Percentiles rank a stretch among this genome's conserved stretches.
Evolutionary conservation across 495 filamentous ascomycete species (phyloP).

Genomic region (Xanthoparmelia taractica): DNA sequence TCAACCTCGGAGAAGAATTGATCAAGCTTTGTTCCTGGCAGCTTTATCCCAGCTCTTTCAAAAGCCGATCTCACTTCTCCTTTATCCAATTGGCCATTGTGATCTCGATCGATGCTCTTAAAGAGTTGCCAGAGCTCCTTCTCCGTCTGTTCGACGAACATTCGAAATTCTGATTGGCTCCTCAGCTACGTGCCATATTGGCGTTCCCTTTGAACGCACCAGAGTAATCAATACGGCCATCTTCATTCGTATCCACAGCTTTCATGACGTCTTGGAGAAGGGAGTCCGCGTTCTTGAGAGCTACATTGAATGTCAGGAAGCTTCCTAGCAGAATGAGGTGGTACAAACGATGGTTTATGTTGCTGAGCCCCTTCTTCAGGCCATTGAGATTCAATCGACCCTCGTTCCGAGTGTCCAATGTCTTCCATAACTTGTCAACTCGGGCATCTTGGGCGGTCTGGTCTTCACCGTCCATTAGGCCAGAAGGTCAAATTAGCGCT

Average conservation of each 20-base stretch:
- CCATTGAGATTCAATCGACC: constrained; percentile 76
- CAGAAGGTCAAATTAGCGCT: constrained; percentile 7
- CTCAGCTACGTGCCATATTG: background rate
- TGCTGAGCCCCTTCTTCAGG: constrained; percentile 73
- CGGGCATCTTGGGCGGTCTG: constrained; percentile 66
- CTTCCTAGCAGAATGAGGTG: constrained; percentile 28
- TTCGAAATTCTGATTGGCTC: constrained; percentile 61
- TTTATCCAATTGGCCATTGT: constrained; percentile 85
- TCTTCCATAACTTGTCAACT: constrained; percentile 71
- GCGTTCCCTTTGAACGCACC: constrained; percentile 44
- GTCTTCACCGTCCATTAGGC: constrained; percentile 45
- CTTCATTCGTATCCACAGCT: constrained; percentile 74
- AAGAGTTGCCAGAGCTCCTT: constrained; percentile 73
- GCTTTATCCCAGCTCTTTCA: constrained; percentile 63
- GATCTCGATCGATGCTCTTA: constrained; percentile 75
- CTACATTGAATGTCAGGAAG: constrained; percentile 40
- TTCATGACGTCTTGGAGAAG: constrained; percentile 72
- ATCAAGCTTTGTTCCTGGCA: constrained; percentile 69
- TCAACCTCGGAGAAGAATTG: constrained; percentile 87
- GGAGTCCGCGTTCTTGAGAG: constrained; percentile 87
- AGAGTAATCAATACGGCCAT: constrained; percentile 83
- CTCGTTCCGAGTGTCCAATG: constrained; percentile 64
- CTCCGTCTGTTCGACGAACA: constrained; percentile 82
- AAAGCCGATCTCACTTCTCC: constrained; percentile 73
- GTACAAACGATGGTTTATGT: constrained; percentile 85